Conservation (phyloP, 2,329 filamentous ascomycete species). For the Penicillium sp. region DNA sequence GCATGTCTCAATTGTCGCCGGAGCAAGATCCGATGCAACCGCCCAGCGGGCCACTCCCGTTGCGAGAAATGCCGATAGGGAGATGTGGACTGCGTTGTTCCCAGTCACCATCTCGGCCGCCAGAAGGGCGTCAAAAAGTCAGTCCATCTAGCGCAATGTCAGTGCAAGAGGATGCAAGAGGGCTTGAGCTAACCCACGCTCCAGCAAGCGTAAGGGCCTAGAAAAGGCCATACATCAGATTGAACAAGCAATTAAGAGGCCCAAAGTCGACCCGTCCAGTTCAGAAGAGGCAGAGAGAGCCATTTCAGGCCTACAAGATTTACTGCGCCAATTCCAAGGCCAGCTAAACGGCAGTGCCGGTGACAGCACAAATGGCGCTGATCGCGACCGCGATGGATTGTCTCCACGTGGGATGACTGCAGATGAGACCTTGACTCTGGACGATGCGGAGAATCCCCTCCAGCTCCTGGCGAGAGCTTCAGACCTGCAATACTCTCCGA, state of each 20-base stretch:
- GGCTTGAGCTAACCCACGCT: conserved; percentile 9
- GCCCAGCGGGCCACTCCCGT: conserved; percentile 45
- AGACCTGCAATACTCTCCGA: conserved; percentile 55
- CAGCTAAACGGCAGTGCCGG: conserved; percentile 26
- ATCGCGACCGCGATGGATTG: conserved; percentile 14
- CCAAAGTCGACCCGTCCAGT: conserved; percentile 42
- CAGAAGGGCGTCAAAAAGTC: conserved; percentile 75
- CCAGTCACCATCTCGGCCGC: conserved; percentile 65
- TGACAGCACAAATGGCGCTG: conserved; percentile 30
- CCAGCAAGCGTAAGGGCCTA: conserved; percentile 65
- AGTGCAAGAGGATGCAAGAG: background rate
- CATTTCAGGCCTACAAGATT: conserved; percentile 43
- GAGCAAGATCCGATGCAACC: conserved; percentile 64
- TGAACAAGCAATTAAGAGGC: conserved; percentile 60
- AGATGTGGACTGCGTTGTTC: conserved; percentile 58
- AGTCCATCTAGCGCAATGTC: background rate
- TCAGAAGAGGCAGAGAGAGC: conserved; percentile 40
- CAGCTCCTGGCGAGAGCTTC: conserved; percentile 68
- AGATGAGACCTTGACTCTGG: conserved; percentile 55
- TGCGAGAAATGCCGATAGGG: conserved; percentile 59
- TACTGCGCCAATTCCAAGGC: conserved; percentile 46
- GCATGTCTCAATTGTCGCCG: conserved; percentile 60
- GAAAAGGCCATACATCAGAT: conserved; percentile 71
- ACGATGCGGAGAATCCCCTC: conserved; percentile 69
- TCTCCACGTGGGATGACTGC: conserved; percentile 23